These are phyloP conservation scores for Saussurea involucrata DNA, from an alignment of 129 eudicot genomes.

Conservation along the genomic window DNA sequence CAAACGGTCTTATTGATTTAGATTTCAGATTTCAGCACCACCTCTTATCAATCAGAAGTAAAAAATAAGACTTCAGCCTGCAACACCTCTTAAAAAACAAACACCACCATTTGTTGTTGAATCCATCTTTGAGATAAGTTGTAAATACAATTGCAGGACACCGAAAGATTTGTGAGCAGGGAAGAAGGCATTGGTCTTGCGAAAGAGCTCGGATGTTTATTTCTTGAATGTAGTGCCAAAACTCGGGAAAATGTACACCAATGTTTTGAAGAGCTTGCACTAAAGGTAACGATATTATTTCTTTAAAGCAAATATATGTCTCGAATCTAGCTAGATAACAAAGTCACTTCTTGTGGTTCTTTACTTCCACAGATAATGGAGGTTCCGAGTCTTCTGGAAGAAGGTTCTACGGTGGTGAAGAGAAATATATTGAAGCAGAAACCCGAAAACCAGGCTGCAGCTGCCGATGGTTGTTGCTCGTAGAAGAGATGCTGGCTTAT, in stretches of 20 bases:
- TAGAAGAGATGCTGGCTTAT: conserved; percentile 11
- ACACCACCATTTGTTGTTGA: too few relatives aligned
- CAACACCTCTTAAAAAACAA: too few relatives aligned
- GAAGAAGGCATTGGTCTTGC: conserved; percentile 91
- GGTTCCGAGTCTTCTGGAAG: conserved; percentile 85
- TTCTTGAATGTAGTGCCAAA: conserved; percentile 88
- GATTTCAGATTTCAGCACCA: too few relatives aligned
- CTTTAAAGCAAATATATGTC: not conserved
- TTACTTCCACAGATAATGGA: conserved; percentile 94
- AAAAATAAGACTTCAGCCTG: too few relatives aligned
- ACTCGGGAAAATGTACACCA: conserved; percentile 81
- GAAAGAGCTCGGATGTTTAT: conserved; percentile 74
- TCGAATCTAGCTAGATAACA: not conserved
- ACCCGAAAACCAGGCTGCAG: conserved; percentile 50
- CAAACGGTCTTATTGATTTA: too few relatives aligned
- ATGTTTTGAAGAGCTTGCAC: conserved; percentile 85
- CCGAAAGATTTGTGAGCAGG: conserved; percentile 87
- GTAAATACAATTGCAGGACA: conserved; percentile 47
- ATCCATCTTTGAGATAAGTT: not conserved
- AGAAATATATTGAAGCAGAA: conserved; percentile 84
- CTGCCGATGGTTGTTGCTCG: conserved; percentile 57
- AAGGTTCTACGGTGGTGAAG: conserved; percentile 69
- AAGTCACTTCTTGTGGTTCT: not conserved
- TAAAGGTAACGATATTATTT: conserved; percentile 49
- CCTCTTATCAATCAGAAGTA: too few relatives aligned